Base-by-base conservation (phyloP, 192 early-diverging fungal species). In the Entomortierella lignicola region DNA sequence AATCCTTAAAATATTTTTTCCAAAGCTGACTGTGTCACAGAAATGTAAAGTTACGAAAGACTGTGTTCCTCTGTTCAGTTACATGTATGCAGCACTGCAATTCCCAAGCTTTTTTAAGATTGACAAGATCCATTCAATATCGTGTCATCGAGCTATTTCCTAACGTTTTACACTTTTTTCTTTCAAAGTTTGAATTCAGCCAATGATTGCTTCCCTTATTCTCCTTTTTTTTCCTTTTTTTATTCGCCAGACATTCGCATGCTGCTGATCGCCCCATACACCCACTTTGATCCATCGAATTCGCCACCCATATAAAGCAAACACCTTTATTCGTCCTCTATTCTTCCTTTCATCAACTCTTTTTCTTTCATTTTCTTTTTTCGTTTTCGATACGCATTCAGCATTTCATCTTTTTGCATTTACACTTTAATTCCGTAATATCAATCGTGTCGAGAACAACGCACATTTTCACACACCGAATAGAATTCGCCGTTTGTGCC, bases 91-190 rank as follows among this genome's bases (percentile, higher is more conserved):
- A 10, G 47, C 52, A 54, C 52, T 27, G 52, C 52, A 23, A 8
- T 54, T 27, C 52, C 15, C 18, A 2, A 25, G 23, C 6, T 43
- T 25, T 59, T 23, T 25, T 44, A 31, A 54, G 20, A 66, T 55
- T 66, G 51, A 26, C 62, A 51, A 74, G 63, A 74, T 66, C 58
- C 58, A 27, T 66, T 51, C 37, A 47, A 32, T 64, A 74, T 74
- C 72, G 58, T 74, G 72, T 62, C 72, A 74, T 74, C 72, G 55
- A 47, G 54, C 32, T 31, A 51, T 58, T 48, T 43, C 50, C 25
- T 42, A 23, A 43, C 52, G 25, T 44, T 54, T 41, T 25, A 13
- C 21, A 58, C 34, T 39, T 37, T 21, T 56, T 37, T 37, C 10
- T 58, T 37, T 7, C 21, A 5, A 30, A 32, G 7, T 20, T 47